These are phyloP conservation scores for Syzygium aqueum DNA, from an alignment of 345 rosid species.

Conservation along the genomic window DNA sequence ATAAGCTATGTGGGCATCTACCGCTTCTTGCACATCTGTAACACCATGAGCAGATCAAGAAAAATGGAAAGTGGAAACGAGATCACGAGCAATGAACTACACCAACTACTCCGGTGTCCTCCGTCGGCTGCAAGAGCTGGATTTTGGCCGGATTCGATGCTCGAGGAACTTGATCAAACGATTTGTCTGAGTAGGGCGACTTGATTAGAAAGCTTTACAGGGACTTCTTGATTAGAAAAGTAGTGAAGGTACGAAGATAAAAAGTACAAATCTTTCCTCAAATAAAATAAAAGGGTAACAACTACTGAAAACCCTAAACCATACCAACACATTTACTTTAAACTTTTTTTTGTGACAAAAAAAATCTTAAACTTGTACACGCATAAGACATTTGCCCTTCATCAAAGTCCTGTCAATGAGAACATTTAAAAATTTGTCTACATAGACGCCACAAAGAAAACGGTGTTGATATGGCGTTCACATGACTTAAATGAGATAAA, in stretches of 20 bases:
- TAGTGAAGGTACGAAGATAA: background rate
- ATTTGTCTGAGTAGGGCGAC: background rate
- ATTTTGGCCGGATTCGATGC: rapidly evolving
- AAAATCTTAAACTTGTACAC: no score
- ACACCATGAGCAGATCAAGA: background rate
- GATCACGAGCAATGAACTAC: background rate
- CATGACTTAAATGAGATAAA: no score
- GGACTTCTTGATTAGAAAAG: background rate
- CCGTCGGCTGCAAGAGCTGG: rapidly evolving
- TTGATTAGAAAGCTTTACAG: background rate
- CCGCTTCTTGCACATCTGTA: background rate
- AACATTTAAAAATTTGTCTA: no score
- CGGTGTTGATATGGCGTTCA: no score
- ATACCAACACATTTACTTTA: no score
- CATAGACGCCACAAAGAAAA: no score
- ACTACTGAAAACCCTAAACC: no score
- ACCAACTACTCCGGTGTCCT: background rate
- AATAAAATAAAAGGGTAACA: background rate
- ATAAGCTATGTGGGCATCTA: background rate
- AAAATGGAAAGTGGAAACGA: background rate
- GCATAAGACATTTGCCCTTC: no score
- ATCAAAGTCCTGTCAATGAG: no score
- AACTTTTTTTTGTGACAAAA: no score
- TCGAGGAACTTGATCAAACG: rapidly evolving
- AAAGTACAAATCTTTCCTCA: background rate